Conservation (phyloP, 257 asterid species). For the Petunia secreta region DNA sequence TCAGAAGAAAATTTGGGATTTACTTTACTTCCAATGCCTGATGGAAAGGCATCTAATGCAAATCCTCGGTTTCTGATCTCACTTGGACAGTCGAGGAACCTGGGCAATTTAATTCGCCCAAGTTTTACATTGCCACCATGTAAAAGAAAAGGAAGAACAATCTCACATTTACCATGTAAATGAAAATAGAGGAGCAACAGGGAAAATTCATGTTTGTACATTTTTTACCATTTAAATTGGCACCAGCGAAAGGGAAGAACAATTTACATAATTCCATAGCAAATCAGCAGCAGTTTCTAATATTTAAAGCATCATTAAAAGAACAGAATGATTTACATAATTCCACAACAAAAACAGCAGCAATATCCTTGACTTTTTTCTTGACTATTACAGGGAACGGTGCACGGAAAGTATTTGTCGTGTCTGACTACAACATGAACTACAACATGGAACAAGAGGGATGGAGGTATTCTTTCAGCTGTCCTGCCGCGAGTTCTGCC, state of each 20-base stretch:
- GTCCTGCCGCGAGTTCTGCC: slow-evolving; percentile 36
- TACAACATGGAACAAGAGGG: not conserved
- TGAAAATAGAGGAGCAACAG: not conserved
- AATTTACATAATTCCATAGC: slow-evolving; percentile 27
- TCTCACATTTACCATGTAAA: not conserved
- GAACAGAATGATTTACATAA: slow-evolving; percentile 23
- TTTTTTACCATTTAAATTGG: slow-evolving; percentile 27
- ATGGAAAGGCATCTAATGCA: not conserved
- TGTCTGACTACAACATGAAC: slow-evolving; percentile 18
- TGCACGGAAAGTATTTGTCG: not conserved
- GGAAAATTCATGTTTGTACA: not conserved
- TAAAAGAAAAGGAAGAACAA: not conserved
- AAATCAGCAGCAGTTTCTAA: not conserved
- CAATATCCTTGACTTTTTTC: slow-evolving; percentile 12
- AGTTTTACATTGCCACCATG: not conserved
- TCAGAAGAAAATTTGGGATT: too few relatives aligned
- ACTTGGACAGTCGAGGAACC: not conserved
- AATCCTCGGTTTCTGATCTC: not conserved
- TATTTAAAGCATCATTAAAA: not conserved
- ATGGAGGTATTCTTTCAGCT: slow-evolving; percentile 29
- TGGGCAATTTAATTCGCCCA: not conserved
- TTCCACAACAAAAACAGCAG: slow-evolving; percentile 18
- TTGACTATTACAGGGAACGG: not conserved
- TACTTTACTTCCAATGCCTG: too few relatives aligned
- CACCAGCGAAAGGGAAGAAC: slow-evolving; percentile 2